These are phyloP conservation scores for Apiospora pterosperma DNA, from an alignment of 2,329 filamentous ascomycete species.

Conservation along the genomic window DNA sequence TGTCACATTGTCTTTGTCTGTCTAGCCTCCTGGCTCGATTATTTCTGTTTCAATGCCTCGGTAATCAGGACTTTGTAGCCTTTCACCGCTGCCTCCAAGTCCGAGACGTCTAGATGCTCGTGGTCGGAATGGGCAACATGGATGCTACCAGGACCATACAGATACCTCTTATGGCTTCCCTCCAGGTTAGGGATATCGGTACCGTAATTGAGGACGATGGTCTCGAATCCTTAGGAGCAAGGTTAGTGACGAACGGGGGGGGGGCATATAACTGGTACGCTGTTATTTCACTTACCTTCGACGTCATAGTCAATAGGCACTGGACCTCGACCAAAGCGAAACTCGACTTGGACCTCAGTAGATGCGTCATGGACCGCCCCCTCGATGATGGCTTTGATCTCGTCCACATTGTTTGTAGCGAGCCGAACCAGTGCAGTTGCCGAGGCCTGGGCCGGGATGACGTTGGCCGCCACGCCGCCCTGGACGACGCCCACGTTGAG, in stretches of 20 bases:
- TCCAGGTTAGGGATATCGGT: slow-evolving; percentile 79
- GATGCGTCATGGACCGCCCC: not conserved
- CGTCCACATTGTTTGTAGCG: not conserved
- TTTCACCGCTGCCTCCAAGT: slow-evolving; percentile 71
- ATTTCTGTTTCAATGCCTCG: slow-evolving; percentile 35
- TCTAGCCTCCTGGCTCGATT: too few relatives aligned
- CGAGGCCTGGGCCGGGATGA: not conserved
- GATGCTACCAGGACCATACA: slow-evolving; percentile 67
- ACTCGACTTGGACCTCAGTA: not conserved
- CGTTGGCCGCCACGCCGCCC: slow-evolving; percentile 7
- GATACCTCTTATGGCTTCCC: slow-evolving; percentile 61
- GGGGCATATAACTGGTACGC: not conserved
- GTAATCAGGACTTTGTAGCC: slow-evolving; percentile 69
- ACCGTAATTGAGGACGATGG: slow-evolving; percentile 79
- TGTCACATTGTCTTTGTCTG: too few relatives aligned
- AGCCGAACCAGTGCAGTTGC: not conserved
- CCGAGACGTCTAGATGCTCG: slow-evolving; percentile 69
- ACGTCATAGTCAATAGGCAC: slow-evolving; percentile 4
- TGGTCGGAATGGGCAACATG: slow-evolving; percentile 80
- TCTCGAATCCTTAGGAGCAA: slow-evolving; percentile 60
- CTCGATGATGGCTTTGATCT: not conserved
- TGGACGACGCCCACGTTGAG: slow-evolving; percentile 4
- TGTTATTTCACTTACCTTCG: not conserved
- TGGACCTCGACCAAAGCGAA: not conserved
- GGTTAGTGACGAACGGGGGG: not conserved